A percentile compares a stretch with the other conserved stretches of the same genome.
phyloP scores from a whole-genome alignment of 257 asterid genomes.

The Fraxinus pennsylvanica region DNA sequence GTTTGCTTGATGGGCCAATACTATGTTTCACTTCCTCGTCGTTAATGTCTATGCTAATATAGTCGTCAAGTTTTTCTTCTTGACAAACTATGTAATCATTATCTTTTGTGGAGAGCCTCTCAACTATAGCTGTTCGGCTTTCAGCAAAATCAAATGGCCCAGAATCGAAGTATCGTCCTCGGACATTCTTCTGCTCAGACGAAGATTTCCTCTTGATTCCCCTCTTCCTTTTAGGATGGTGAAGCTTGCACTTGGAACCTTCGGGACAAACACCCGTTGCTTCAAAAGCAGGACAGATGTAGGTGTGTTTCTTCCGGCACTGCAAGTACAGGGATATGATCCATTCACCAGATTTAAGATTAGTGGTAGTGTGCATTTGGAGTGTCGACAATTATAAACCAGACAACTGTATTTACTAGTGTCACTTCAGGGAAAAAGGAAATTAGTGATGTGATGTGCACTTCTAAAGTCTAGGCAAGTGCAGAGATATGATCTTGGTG shows the following conservation, averaged over 20 bases:
- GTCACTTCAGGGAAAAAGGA: background rate
- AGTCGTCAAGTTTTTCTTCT: slow-evolving; percentile 62
- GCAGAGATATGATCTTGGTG: background rate
- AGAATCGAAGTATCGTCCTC: slow-evolving; percentile 87
- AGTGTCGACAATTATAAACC: slow-evolving; percentile 18
- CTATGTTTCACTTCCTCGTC: slow-evolving; percentile 38
- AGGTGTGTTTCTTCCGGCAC: slow-evolving; percentile 96
- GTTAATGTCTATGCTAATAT: slow-evolving; percentile 58
- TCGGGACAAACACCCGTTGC: slow-evolving; percentile 70
- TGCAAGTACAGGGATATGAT: slow-evolving; percentile 55
- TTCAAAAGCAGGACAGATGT: slow-evolving; percentile 77
- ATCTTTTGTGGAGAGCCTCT: slow-evolving; percentile 38
- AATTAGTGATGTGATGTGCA: background rate
- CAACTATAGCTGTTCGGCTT: slow-evolving; percentile 28
- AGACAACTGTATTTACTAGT: slow-evolving; percentile 5
- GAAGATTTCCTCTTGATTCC: slow-evolving; percentile 49
- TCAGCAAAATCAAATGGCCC: slow-evolving; percentile 44
- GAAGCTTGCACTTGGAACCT: slow-evolving; percentile 86
- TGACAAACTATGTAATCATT: slow-evolving; percentile 36
- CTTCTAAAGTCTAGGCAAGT: background rate
- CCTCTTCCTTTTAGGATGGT: slow-evolving; percentile 77
- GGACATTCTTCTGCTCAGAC: slow-evolving; percentile 47
- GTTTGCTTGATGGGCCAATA: slow-evolving; percentile 21
- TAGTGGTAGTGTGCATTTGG: slow-evolving; percentile 46
- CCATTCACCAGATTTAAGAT: slow-evolving; percentile 58